phyloP scores from a whole-genome alignment of 495 filamentous ascomycete genomes.

The Lichenothelia convexa region DNA sequence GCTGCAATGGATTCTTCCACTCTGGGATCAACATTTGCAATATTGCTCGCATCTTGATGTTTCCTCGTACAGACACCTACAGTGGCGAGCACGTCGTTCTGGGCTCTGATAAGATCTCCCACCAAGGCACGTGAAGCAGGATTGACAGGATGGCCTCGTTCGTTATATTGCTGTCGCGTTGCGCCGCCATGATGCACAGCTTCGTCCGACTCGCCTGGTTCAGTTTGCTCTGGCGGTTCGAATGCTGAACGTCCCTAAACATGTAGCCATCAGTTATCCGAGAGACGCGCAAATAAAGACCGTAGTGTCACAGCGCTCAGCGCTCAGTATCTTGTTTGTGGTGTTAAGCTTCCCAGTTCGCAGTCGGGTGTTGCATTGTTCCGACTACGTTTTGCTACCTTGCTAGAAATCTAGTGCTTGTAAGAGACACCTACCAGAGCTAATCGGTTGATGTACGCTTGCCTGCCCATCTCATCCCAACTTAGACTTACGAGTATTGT shows the following conservation, averaged over 20 bases:
- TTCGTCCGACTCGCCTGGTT: background rate
- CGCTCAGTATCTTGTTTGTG: background rate
- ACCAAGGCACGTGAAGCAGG: constrained; percentile 13
- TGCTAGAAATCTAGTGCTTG: background rate
- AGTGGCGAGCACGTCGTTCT: constrained; percentile 19
- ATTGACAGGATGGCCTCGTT: constrained; percentile 20
- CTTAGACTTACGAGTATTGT: background rate
- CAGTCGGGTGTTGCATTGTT: background rate
- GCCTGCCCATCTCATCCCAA: constrained; percentile 9
- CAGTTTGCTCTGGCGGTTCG: constrained; percentile 3
- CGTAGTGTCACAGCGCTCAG: background rate
- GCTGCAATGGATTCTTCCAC: background rate
- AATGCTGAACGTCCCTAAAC: constrained; percentile 9
- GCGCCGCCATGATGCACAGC: background rate
- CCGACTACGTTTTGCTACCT: background rate
- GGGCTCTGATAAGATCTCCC: constrained; percentile 13
- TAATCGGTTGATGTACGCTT: constrained; percentile 12
- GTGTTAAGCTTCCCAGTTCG: background rate
- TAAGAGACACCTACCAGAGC: constrained; percentile 9
- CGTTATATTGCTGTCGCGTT: constrained; percentile 16
- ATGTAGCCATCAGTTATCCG: background rate
- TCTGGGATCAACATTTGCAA: background rate
- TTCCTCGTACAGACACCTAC: constrained; percentile 18
- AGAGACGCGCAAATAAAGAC: background rate
- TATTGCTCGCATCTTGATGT: no score